Percentiles rank a stretch among this genome's conserved stretches.
phyloP scores from a whole-genome alignment of 371 early-diverging fungal species.

The Amoeboaphelidium protococcarum region DNA sequence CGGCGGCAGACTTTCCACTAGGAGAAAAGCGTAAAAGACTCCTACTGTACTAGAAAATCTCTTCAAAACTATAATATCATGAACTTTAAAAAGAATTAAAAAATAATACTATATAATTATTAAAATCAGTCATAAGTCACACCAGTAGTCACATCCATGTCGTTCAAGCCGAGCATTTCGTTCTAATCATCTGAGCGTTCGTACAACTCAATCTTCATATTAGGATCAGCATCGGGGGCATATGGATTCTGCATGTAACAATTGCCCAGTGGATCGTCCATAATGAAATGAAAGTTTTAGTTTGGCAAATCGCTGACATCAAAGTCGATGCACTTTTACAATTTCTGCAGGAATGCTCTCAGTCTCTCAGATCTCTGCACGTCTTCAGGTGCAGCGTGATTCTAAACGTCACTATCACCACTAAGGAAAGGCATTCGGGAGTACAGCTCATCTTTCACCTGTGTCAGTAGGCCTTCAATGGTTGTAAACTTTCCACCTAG shows the following conservation, averaged over 20 bases:
- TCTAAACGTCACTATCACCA: conserved; percentile 61
- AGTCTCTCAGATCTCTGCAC: too few species aligned
- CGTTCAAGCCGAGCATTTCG: conserved; percentile 60
- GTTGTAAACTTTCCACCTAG: conserved; percentile 90
- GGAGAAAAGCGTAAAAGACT: too few species aligned
- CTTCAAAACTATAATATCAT: too few species aligned
- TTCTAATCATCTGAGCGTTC: conserved; percentile 61
- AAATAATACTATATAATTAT: too few species aligned
- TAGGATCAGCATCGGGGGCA: conserved; percentile 77
- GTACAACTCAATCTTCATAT: conserved; percentile 61
- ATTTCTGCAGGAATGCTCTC: conserved; percentile 28
- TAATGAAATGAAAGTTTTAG: conserved; percentile 40
- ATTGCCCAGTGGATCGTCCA: conserved; percentile 80
- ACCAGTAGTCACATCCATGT: conserved; percentile 33
- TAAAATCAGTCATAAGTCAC: too few species aligned
- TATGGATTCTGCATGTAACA: conserved; percentile 39
- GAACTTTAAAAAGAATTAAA: too few species aligned
- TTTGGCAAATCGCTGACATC: conserved; percentile 16
- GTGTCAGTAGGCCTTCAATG: conserved; percentile 66
- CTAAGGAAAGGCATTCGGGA: conserved; percentile 31
- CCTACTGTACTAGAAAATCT: too few species aligned
- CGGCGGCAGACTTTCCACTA: too few species aligned
- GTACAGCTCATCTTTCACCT: conserved; percentile 59
- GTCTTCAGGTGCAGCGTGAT: too few species aligned
- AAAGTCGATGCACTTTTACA: conserved; percentile 22